These are phyloP conservation scores for Mortierella sp. DNA, from an alignment of 371 early-diverging fungal genomes.

Conservation along the genomic window DNA sequence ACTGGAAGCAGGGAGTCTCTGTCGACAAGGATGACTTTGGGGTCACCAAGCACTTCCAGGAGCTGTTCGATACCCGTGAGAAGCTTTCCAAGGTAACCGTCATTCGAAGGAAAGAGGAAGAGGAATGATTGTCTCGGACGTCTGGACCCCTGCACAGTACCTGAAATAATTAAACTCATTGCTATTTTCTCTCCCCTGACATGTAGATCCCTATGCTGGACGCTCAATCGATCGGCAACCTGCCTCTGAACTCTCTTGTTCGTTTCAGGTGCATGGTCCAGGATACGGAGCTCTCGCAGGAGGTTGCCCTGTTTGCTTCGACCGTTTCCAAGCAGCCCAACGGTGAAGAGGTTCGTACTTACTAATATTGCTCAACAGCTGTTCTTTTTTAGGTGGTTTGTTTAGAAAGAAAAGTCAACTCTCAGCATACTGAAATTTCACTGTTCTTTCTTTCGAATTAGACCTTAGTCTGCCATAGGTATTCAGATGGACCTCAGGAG, in stretches of 20 bases:
- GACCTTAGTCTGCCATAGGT: conserved; percentile 50
- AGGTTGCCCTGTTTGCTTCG: conserved; percentile 64
- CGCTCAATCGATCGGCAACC: conserved; percentile 52
- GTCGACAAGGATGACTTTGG: conserved; percentile 49
- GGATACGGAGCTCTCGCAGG: conserved; percentile 75
- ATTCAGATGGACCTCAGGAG: conserved; percentile 45
- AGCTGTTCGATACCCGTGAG: conserved; percentile 45
- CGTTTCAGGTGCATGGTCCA: conserved; percentile 79
- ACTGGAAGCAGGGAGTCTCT: conserved; percentile 38
- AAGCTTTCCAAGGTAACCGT: conserved; percentile 38
- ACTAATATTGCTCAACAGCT: too few relatives aligned
- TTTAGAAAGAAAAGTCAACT: too few relatives aligned
- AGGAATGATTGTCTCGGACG: not conserved
- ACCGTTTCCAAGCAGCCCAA: conserved; percentile 20
- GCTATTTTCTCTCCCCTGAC: not conserved
- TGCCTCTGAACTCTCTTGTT: conserved; percentile 66
- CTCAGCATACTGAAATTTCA: not conserved
- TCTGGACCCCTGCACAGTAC: not conserved
- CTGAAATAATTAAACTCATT: not conserved
- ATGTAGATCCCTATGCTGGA: conserved; percentile 68
- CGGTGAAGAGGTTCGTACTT: conserved; percentile 47
- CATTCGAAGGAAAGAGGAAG: not conserved
- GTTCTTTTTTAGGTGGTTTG: not conserved
- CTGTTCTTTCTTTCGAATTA: not conserved
- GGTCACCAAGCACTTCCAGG: conserved; percentile 43